Base-by-base conservation (phyloP, 495 filamentous ascomycete genomes). In the Lasiosphaeris hirsuta region DNA sequence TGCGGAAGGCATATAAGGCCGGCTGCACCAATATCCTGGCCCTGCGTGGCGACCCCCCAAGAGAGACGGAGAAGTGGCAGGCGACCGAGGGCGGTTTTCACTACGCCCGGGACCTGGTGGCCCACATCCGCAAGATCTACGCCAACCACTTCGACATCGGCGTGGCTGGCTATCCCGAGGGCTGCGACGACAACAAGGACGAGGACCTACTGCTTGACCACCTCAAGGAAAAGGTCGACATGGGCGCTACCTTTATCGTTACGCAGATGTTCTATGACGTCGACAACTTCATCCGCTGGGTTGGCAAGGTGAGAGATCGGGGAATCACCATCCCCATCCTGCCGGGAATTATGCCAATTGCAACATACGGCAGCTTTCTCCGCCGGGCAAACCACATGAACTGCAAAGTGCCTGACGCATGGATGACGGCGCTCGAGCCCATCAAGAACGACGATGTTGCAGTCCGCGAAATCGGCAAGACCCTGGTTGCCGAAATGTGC, bases 251-350 rank as follows among this genome's bases (percentile, higher is more conserved):
- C 9, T 97, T 96, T 72, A 85, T 99, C 47, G 87, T 99, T 51
- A 97, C 95, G 0, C 95, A 99, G 76, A 99, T 99, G 95, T 96
- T 96, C 73, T 99, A 99, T 75, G 92, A 97, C 69, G 91, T 85
- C 23, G 93, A 99, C 63, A 92, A 89, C 65, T 99, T 97, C 73
- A 72, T 97, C 34, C 78, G 81, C 41, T 99, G 95, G 95, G 90
- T 96, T 35, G 71, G 82, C 54, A 93, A 90, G 70, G 89, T 89
- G 53, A 84, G 92, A 37, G 91, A 83, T 19, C 84, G 82, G 66
- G 95, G 95, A 17, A 92, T 99, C 68, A 86, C 76, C 15, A 81
- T 96, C 19, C 93, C 95, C 19, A 96, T 99, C 64, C 85, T 99
- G 30, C 95, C 95, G 0, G 95, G 95, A 41, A 97, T 99, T 73